These are phyloP conservation scores for Aspergillus carbonarius DNA, from an alignment of 2,329 filamentous ascomycete genomes.

Conservation along the genomic window DNA sequence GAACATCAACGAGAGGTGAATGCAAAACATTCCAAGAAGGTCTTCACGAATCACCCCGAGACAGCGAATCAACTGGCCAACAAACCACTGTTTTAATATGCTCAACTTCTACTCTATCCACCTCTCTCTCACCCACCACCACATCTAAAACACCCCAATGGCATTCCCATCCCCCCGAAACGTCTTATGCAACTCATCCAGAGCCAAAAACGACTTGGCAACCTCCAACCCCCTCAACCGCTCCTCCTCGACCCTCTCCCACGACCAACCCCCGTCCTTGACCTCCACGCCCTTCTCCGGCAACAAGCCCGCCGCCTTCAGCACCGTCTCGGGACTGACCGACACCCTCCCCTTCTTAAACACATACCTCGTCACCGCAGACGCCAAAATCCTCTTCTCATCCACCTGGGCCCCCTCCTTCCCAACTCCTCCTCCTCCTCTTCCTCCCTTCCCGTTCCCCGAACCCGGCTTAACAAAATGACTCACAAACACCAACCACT, in stretches of 20 bases:
- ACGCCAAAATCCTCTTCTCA: conserved; percentile 63
- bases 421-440: conserved; percentile 26
- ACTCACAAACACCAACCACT: conserved; percentile 71
- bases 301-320: conserved; percentile 3
- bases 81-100: no score
- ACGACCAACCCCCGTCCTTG: neutral
- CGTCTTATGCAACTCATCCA: conserved; percentile 8
- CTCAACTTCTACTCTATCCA: no score
- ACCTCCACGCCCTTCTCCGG: neutral
- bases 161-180: conserved; percentile 6
- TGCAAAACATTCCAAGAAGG: no score
- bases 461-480: conserved; percentile 60
- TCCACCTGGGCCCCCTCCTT: neutral
- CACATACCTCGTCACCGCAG: conserved; percentile 70
- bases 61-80: no score
- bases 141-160: conserved; percentile 2
- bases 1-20: no score
- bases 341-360: conserved; percentile 74
- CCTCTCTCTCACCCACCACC: neutral
- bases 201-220: conserved; percentile 5
- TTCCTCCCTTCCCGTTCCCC: neutral
- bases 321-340: conserved; percentile 63
- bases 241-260: conserved; percentile 2
- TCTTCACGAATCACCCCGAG: no score
- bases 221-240: conserved; percentile 4